Evolutionary conservation across 2,329 filamentous ascomycete species (phyloP).

Genomic region (Diplodia scrobiculata): DNA sequence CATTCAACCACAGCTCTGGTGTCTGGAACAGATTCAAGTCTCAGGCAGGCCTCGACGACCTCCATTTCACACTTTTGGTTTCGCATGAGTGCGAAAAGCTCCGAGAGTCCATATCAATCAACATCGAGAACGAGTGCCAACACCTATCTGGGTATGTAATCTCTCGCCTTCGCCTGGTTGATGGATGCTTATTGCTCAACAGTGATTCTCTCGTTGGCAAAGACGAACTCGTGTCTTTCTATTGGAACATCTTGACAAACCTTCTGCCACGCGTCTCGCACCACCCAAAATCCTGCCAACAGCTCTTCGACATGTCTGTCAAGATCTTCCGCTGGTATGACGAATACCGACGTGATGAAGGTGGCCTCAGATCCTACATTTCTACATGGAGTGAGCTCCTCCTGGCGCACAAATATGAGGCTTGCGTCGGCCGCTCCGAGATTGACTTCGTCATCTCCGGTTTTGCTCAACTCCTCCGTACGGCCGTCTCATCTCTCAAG

Average conservation of each 20-base stretch:
- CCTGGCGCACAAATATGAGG: constrained; percentile 40
- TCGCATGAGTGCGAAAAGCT: constrained; percentile 32
- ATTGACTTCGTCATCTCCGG: constrained; percentile 44
- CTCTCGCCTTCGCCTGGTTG: neutral
- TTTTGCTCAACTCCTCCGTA: constrained; percentile 46
- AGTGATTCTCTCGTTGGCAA: constrained; percentile 31
- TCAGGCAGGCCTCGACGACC: constrained; percentile 33
- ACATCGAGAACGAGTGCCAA: constrained; percentile 43
- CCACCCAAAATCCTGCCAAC: constrained; percentile 36
- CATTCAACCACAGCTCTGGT: constrained; percentile 40
- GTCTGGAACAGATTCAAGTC: constrained; percentile 42
- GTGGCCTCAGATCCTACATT: constrained; percentile 37
- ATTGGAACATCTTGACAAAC: constrained; percentile 41
- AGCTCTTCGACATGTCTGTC: constrained; percentile 43
- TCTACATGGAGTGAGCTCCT: constrained; percentile 41
- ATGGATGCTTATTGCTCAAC: neutral
- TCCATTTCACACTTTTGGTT: constrained; percentile 42
- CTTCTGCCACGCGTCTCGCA: constrained; percentile 39
- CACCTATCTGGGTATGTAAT: constrained; percentile 17
- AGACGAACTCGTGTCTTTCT: constrained; percentile 40
- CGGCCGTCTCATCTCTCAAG: constrained; percentile 45
- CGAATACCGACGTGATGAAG: constrained; percentile 40
- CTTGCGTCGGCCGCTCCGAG: constrained; percentile 43
- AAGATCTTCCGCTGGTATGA: constrained; percentile 43
- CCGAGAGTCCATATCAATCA: constrained; percentile 37